Base-by-base conservation (phyloP, 352 stramenopile species). In the Halophytophthora batemanensis region DNA sequence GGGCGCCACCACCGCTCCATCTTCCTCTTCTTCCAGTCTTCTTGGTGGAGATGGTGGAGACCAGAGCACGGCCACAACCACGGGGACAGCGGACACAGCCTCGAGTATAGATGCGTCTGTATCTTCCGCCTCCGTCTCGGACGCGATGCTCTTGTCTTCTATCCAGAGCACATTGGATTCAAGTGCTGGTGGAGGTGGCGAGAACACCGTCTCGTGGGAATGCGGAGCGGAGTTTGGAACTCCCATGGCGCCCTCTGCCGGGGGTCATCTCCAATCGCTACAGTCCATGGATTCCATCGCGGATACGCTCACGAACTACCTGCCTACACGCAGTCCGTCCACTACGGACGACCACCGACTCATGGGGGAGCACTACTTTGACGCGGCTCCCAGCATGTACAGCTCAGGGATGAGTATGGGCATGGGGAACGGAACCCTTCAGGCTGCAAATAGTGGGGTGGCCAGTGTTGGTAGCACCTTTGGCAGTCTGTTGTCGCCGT, bases 81-180 rank as follows among this genome's bases (percentile, higher is more conserved):
- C 7, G 43, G 52, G 22, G 42, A 6, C 33, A 10, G 22, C 14
- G 21, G 37, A 22, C 14, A n/a, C 23, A 0, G 23, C 18, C 39
- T 23, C n/a, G 10, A 36, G 29, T 5, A 29, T 11, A 3, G 28
- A 33, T 18, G 31, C 18, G 4, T 40, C 45, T 10, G 56, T 58
- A 28, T 52, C 50, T 0, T 49, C 50, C 13, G 23, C 50, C 15
- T 15, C 35, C 18, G 52, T 76, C 18, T 76, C 60, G 0, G 74
- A 80, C 46, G 71, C 61, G 6, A 74, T 79, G 52, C 43, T 81
- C 34, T 52, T 82, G n/a, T 79, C 70, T 15, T 81, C 73, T 1
- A 76, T 81, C 22, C 70, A 82, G 31, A 61, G 72, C 39, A 64
- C 62, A 12, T 45, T 59, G 22, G 68, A 70, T 13, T 36, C 56